A percentile compares a stretch with the other conserved stretches of the same genome.
phyloP scores from a whole-genome alignment of 345 rosid species.

The Limnanthes douglasii region DNA sequence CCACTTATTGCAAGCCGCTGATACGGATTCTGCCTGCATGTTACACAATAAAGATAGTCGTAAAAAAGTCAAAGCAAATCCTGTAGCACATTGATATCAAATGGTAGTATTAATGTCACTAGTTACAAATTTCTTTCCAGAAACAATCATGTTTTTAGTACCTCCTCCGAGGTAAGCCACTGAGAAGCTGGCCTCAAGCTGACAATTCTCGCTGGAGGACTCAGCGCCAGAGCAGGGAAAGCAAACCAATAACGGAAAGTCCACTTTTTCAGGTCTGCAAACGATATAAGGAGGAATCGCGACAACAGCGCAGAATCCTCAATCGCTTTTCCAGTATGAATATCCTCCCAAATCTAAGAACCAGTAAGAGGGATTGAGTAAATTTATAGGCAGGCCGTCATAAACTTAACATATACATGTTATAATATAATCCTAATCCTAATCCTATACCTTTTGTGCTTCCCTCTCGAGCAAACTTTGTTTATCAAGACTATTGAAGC shows the following conservation, averaged over 20 bases:
- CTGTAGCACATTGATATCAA: background rate
- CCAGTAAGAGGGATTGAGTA: too few species aligned
- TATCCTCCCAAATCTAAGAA: constrained; percentile 83
- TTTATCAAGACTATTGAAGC: constrained; percentile 47
- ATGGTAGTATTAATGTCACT: too few species aligned
- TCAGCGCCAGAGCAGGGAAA: constrained; percentile 73
- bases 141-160: constrained; percentile 10
- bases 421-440: background rate
- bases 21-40: constrained; percentile 54
- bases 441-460: constrained; percentile 47
- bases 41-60: background rate
- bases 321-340: constrained; percentile 59
- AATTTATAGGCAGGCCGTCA: too few species aligned
- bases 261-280: constrained; percentile 84
- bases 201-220: constrained; percentile 64
- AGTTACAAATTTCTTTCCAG: too few species aligned
- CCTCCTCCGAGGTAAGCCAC: constrained; percentile 62
- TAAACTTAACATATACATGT: background rate
- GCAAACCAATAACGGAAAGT: constrained; percentile 84
- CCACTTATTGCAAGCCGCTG: constrained; percentile 77
- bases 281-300: constrained; percentile 79
- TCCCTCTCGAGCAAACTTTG: constrained; percentile 48
- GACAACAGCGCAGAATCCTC: constrained; percentile 49
- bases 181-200: constrained; percentile 63
- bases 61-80: constrained; percentile 1